Conservation (phyloP, 78 protist species). For the Dictyostelium discoideum region DNA sequence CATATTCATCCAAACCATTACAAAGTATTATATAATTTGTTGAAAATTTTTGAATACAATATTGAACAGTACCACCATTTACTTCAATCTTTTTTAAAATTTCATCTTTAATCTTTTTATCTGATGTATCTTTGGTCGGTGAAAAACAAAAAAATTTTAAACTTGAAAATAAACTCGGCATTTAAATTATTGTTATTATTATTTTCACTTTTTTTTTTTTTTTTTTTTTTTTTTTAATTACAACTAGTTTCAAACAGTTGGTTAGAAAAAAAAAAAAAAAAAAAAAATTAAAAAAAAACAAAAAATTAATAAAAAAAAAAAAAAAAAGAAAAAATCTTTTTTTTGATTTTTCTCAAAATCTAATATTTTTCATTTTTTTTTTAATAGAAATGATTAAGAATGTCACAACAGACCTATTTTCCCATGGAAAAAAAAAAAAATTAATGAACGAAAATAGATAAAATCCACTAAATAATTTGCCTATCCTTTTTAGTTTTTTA, state of each 20-base stretch:
- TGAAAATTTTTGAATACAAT: constrained; percentile 7
- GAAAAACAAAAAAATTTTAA: background rate
- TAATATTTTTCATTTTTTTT: no score
- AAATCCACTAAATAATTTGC: no score
- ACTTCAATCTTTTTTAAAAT: background rate
- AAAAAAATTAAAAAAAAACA: background rate
- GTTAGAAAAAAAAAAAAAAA: background rate
- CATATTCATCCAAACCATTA: background rate
- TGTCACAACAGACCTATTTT: no score
- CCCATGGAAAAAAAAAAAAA: no score
- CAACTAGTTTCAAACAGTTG: background rate
- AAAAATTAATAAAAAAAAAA: background rate
- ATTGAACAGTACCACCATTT: background rate
- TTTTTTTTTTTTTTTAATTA: background rate
- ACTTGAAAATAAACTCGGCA: background rate
- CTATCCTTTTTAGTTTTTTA: no score
- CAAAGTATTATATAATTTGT: background rate
- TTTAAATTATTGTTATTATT: background rate
- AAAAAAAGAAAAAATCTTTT: background rate
- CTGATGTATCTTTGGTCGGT: background rate
- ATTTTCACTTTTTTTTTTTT: background rate
- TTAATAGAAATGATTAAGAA: background rate
- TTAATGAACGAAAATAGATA: no score
- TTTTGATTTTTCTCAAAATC: background rate
- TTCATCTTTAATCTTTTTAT: background rate